Percentiles rank a stretch among this genome's conserved stretches.
Evolutionary conservation across 2,329 filamentous ascomycete genomes (phyloP).

Genomic region (Xylariaceae sp.): DNA sequence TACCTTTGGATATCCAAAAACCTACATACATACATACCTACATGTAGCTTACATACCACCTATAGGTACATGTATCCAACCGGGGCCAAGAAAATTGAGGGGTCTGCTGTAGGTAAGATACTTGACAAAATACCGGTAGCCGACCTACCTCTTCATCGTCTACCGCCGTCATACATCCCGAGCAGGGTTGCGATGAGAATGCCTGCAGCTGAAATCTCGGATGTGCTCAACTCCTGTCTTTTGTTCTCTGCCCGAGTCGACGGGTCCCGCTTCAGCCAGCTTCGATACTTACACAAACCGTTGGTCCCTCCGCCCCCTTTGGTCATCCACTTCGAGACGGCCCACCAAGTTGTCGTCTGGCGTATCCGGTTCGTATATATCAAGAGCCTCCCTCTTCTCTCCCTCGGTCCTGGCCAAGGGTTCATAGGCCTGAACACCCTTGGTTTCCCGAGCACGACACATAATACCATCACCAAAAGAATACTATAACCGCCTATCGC

Average conservation of each 20-base stretch:
- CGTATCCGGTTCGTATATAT: neutral
- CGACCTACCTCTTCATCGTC: too few relatives aligned
- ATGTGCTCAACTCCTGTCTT: conserved; percentile 2
- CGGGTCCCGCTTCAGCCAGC: conserved; percentile 6
- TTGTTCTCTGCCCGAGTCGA: neutral
- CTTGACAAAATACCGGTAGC: too few relatives aligned
- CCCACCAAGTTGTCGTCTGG: neutral
- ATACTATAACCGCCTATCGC: neutral
- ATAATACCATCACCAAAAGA: neutral
- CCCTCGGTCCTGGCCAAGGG: neutral
- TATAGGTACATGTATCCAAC: too few relatives aligned
- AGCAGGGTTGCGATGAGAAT: conserved; percentile 7
- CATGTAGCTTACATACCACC: too few relatives aligned
- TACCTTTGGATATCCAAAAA: too few relatives aligned
- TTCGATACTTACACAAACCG: conserved; percentile 4
- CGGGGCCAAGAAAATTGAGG: too few relatives aligned
- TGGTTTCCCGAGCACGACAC: neutral
- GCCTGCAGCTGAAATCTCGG: conserved; percentile 3
- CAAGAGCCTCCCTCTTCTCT: neutral
- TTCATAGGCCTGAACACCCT: neutral
- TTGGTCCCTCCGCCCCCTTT: conserved; percentile 6
- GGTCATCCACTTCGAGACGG: conserved; percentile 3
- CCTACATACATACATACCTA: too few relatives aligned
- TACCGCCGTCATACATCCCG: too few relatives aligned
- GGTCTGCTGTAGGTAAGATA: too few relatives aligned